Base-by-base conservation (phyloP, 768 basidiomycete species). In the Serpula lacrymans region DNA sequence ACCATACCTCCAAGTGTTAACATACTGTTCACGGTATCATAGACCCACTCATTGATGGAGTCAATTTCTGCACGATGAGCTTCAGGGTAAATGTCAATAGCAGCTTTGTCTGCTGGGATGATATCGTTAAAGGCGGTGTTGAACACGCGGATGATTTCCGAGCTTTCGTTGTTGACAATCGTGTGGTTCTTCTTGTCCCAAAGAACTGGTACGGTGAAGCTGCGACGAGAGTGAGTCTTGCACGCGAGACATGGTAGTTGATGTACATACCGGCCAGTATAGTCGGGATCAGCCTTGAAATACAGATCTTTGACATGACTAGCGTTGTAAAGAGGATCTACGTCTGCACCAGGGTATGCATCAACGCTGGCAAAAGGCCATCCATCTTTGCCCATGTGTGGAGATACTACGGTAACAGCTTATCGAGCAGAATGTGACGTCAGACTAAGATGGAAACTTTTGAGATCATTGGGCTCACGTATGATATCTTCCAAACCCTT, bases 121-220 rank as follows among this genome's bases (percentile, higher is more conserved):
- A 84, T 51, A 16, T 82, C 69, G 58, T 96, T 82, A 69, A 95
- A 94, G 2, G 76, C 83, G 6, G 74, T 72, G 64, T 99, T 97
- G 67, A 98, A 77, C 6, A 95, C 87, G 42, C 95, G 83, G 55
- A 98, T 91, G 57, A 98, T 93, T 65, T 98, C 95, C 2, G 87
- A 82, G 49, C 82, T 85, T 58, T 99, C 95, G 59, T 97, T 98
- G 70, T 92, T 97, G 43, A 99, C 96, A 50, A 97, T 86, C 28
- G 84, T 86, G 32, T 83, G 67, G 30, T 58, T 67, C 61, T 94
- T 88, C 69, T 82, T 94, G 67, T 98, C 96, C 89, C 91, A 99
- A 5, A 99, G 71, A 24, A 91, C 64, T 5, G 93, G 93, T 7
- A 92, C 88, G 2, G 91, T 92, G 70, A 90, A 91, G 27, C 86